Percentiles rank a stretch among this genome's conserved stretches.
phyloP scores from a whole-genome alignment of 148 eudicot genomes.

The Chenopodium formosanum region DNA sequence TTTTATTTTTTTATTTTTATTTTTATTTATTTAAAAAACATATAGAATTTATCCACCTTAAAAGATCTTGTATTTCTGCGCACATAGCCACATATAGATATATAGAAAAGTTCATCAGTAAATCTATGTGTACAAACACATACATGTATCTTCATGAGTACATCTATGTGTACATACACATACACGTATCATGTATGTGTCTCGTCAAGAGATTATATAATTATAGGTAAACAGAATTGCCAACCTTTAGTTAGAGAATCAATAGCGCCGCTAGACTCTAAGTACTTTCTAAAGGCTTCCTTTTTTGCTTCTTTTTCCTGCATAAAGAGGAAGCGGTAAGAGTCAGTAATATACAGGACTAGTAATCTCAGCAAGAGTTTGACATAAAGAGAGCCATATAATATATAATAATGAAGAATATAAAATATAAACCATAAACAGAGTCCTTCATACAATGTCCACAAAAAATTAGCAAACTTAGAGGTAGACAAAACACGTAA shows the following conservation, averaged over 20 bases:
- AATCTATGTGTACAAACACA: not conserved
- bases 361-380: not conserved
- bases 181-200: not conserved
- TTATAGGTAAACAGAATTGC: not conserved
- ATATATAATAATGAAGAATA: not conserved
- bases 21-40: too few species aligned
- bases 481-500: not conserved
- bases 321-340: not conserved
- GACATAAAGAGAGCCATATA: not conserved
- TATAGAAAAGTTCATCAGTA: not conserved
- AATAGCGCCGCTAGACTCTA: constrained; percentile 84
- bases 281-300: constrained; percentile 92
- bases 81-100: not conserved
- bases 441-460: not conserved
- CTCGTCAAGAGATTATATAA: not conserved
- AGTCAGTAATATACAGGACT: not conserved
- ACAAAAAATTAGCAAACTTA: not conserved
- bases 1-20: too few species aligned
- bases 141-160: not conserved
- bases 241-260: constrained; percentile 91
- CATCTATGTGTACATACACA: not conserved
- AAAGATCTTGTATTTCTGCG: not conserved
- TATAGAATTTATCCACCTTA: too few species aligned
- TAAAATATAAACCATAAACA: not conserved
- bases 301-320: constrained; percentile 96